These are phyloP conservation scores for Colletotrichum simmondsii DNA, from an alignment of 2,329 filamentous ascomycete species.

Conservation along the genomic window DNA sequence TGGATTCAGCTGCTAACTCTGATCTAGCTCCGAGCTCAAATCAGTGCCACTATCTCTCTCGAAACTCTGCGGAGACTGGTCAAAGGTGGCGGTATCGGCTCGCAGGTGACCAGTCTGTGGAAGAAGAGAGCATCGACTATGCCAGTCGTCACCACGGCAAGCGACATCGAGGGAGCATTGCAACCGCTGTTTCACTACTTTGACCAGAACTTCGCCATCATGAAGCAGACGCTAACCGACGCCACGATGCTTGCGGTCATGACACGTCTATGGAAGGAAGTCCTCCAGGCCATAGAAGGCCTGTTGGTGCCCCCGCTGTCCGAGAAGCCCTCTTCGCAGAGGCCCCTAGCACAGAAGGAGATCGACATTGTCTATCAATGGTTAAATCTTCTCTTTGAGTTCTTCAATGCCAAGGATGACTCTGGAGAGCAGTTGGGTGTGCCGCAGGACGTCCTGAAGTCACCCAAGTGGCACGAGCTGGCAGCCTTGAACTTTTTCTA, in stretches of 20 bases:
- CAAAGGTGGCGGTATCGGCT: conserved; percentile 75
- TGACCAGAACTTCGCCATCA: conserved; percentile 98
- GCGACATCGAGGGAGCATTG: conserved; percentile 83
- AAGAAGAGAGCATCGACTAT: conserved; percentile 67
- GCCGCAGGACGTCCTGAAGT: conserved; percentile 90
- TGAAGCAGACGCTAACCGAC: conserved; percentile 95
- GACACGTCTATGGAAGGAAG: conserved; percentile 98
- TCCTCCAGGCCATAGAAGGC: conserved; percentile 88
- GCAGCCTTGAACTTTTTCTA: conserved; percentile 99
- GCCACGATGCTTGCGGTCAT: conserved; percentile 99
- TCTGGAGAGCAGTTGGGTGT: conserved; percentile 87
- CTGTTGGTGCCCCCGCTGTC: conserved; percentile 93
- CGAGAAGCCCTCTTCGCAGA: conserved; percentile 91
- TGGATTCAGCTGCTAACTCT: conserved; percentile 36
- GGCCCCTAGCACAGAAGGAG: conserved; percentile 85
- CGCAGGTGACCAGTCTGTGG: conserved; percentile 78
- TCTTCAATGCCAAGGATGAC: conserved; percentile 95
- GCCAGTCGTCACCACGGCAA: conserved; percentile 68
- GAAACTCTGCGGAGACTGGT: conserved; percentile 82
- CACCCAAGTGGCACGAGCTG: conserved; percentile 97
- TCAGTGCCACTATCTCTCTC: conserved; percentile 86
- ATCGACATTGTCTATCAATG: conserved; percentile 95
- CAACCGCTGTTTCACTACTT: conserved; percentile 93
- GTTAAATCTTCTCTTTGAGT: conserved; percentile 89
- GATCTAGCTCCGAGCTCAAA: conserved; percentile 85